Conservation (phyloP, 179 eudicot species). For the Vitellaria paradoxa region DNA sequence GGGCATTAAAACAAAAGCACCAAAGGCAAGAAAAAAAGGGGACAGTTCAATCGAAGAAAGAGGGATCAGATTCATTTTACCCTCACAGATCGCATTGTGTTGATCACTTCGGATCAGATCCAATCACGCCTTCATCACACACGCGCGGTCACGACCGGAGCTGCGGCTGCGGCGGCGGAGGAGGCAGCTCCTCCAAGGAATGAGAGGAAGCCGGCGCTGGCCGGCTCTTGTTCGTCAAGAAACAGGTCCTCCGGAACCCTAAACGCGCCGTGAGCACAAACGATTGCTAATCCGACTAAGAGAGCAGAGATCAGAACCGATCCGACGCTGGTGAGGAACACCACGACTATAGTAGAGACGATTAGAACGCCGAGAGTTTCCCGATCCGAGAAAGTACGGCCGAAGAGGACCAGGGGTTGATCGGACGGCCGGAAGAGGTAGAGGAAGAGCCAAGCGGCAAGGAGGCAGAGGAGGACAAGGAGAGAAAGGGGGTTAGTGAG, state of each 20-base stretch:
- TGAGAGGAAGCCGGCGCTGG: constrained; percentile 43
- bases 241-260: constrained; percentile 79
- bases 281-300: constrained; percentile 44
- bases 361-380: constrained; percentile 50
- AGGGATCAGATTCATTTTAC: background rate
- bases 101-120: no score
- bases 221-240: constrained; percentile 69
- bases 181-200: constrained; percentile 73
- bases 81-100: background rate
- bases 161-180: constrained; percentile 42
- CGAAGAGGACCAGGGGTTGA: constrained; percentile 46
- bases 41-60: background rate
- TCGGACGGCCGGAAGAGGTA: constrained; percentile 71
- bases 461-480: constrained; percentile 55
- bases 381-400: constrained; percentile 64
- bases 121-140: constrained; percentile 27
- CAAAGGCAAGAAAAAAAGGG: background rate
- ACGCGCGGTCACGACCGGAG: constrained; percentile 34
- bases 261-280: constrained; percentile 70
- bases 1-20: no score
- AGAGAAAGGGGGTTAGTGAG: constrained; percentile 66
- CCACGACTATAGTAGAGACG: constrained; percentile 42
- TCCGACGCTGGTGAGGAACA: constrained; percentile 70
- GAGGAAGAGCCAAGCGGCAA: constrained; percentile 65
- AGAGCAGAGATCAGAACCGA: constrained; percentile 55